These are phyloP conservation scores for Phyllosticta citribraziliensis DNA, from an alignment of 2,329 filamentous ascomycete species.

Conservation along the genomic window DNA sequence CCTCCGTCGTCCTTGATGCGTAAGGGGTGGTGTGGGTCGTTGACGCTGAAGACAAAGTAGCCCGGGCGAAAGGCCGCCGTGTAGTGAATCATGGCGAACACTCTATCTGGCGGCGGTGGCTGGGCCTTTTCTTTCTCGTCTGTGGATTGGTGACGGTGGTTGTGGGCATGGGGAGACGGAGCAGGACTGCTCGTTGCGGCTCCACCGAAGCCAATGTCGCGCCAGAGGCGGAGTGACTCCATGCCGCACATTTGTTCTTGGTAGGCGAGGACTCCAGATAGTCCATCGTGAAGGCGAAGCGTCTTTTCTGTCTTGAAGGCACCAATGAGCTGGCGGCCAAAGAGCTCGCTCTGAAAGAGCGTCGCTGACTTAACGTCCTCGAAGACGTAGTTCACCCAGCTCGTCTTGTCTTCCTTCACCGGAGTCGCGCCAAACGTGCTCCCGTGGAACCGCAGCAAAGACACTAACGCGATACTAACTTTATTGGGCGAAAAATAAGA, in stretches of 20 bases:
- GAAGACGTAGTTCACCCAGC: constrained; percentile 39
- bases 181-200: background rate
- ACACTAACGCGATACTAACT: constrained; percentile 30
- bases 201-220: constrained; percentile 33
- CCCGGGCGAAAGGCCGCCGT: constrained; percentile 33
- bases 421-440: constrained; percentile 24
- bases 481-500: constrained; percentile 37
- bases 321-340: constrained; percentile 34
- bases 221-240: constrained; percentile 38
- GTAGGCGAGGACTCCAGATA: constrained; percentile 32
- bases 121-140: background rate
- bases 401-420: constrained; percentile 28
- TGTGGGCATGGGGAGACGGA: background rate
- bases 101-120: background rate
- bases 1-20: constrained; percentile 32
- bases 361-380: constrained; percentile 22
- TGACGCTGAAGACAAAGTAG: constrained; percentile 37
- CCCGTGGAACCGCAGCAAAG: constrained; percentile 32
- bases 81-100: constrained; percentile 37
- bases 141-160: background rate
- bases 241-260: constrained; percentile 41
- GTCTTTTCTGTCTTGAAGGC: constrained; percentile 35
- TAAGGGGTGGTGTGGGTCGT: constrained; percentile 27
- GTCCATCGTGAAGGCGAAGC: constrained; percentile 34
- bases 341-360: constrained; percentile 37